phyloP scores from a whole-genome alignment of 164 flowering plant genomes.

The Sedum album region DNA sequence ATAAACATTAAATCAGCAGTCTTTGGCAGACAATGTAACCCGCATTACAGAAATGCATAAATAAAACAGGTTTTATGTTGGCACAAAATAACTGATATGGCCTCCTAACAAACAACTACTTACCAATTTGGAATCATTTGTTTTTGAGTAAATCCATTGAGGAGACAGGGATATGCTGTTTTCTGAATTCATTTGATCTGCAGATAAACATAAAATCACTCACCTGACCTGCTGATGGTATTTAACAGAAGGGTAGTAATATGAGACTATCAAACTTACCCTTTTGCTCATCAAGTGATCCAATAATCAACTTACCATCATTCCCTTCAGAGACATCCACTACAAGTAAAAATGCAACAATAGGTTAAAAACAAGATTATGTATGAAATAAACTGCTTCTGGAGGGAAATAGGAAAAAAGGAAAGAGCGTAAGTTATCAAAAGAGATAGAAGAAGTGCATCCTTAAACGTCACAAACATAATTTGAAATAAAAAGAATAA shows the following conservation, averaged over 20 bases:
- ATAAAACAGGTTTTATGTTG: too few species aligned
- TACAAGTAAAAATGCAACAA: slow-evolving; percentile 4
- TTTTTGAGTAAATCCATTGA: slow-evolving; percentile 89
- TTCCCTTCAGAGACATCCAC: slow-evolving; percentile 35
- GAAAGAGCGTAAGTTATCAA: too few species aligned
- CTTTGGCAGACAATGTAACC: too few species aligned
- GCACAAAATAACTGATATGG: too few species aligned
- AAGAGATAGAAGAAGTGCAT: too few species aligned
- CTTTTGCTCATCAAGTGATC: slow-evolving; percentile 54
- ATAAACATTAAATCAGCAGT: too few species aligned
- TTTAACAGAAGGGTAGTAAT: neutral
- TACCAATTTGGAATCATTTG: slow-evolving; percentile 50
- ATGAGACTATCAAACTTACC: slow-evolving; percentile 23
- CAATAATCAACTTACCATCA: slow-evolving; percentile 37
- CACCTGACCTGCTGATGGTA: neutral
- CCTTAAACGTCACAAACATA: too few species aligned
- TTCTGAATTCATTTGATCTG: slow-evolving; percentile 64
- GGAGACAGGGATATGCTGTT: slow-evolving; percentile 83
- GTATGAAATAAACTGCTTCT: neutral
- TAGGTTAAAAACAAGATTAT: neutral
- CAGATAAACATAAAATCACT: slow-evolving; percentile 7
- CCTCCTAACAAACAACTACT: slow-evolving; percentile 9
- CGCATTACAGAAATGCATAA: too few species aligned
- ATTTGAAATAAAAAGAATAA: neutral
- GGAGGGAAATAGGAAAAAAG: neutral